Evolutionary conservation across 1,284 basidiomycete genomes (phyloP).

Genomic region (Malassezia psittaci): DNA sequence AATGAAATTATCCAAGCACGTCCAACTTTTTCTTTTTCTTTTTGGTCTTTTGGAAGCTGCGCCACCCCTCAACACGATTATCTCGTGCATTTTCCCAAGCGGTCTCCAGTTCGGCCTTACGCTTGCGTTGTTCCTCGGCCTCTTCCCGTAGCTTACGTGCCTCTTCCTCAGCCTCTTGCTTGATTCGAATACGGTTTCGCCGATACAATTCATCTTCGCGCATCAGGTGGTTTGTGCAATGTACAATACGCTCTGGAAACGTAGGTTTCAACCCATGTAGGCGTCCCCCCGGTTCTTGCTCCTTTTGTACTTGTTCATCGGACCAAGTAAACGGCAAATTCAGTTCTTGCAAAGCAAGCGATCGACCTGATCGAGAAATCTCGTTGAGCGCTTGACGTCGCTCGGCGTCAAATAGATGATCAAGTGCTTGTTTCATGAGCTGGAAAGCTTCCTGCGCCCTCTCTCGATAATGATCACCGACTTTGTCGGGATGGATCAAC

Average conservation of each 20-base stretch:
- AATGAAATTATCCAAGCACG: conserved; percentile 24
- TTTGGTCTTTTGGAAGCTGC: conserved; percentile 32
- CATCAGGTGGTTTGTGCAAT: conserved; percentile 52
- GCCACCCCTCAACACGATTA: conserved; percentile 37
- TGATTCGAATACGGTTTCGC: conserved; percentile 49
- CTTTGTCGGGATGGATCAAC: conserved; percentile 56
- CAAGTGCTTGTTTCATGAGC: conserved; percentile 53
- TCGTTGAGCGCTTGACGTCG: conserved; percentile 48
- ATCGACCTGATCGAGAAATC: conserved; percentile 45
- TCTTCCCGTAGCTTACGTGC: conserved; percentile 52
- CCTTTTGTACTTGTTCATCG: conserved; percentile 36
- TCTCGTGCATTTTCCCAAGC: conserved; percentile 52
- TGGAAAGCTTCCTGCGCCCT: conserved; percentile 54
- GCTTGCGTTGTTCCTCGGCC: conserved; percentile 48
- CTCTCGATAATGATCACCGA: conserved; percentile 50
- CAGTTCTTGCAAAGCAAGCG: conserved; percentile 47
- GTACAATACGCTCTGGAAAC: conserved; percentile 50
- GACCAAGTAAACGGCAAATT: conserved; percentile 44
- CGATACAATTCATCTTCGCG: conserved; percentile 55
- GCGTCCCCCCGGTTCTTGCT: conserved; percentile 20
- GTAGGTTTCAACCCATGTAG: conserved; percentile 49
- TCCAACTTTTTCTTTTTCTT: conserved; percentile 38
- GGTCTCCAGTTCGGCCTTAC: conserved; percentile 50
- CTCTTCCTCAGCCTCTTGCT: conserved; percentile 54
- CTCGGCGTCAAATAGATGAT: conserved; percentile 43